Evolutionary conservation across 208 protist species (phyloP).

Genomic region (Crithidia bombi): DNA sequence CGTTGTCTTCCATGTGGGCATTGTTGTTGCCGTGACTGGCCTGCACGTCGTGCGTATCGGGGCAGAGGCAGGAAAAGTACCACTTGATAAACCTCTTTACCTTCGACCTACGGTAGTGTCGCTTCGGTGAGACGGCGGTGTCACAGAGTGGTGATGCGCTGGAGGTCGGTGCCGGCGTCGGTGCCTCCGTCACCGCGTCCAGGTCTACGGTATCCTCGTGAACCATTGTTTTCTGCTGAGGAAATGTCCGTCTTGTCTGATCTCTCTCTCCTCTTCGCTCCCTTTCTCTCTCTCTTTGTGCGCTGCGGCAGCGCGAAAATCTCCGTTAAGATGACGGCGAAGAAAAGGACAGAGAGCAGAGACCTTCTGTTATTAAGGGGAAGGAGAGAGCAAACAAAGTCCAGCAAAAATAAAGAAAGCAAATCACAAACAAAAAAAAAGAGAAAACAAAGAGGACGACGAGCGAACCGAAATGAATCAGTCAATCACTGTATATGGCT

Average conservation of each 20-base stretch:
- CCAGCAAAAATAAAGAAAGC: neutral
- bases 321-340: neutral
- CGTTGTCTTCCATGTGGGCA: neutral
- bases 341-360: neutral
- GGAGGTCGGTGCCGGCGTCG: neutral
- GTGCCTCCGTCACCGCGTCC: slow-evolving; percentile 7
- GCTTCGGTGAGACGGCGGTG: neutral
- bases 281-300: too few species aligned
- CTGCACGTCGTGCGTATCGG: slow-evolving; percentile 20
- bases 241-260: too few species aligned
- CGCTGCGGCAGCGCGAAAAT: too few species aligned
- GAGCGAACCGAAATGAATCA: too few species aligned
- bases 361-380: neutral
- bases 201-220: slow-evolving; percentile 3
- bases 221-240: neutral
- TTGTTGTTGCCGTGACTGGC: neutral
- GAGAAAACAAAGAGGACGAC: slow-evolving; percentile 4
- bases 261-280: too few species aligned
- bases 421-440: slow-evolving; percentile 20
- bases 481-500: too few species aligned
- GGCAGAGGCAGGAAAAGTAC: slow-evolving; percentile 49
- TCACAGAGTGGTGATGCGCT: neutral
- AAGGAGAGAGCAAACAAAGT: neutral
- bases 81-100: slow-evolving; percentile 25
- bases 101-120: slow-evolving; percentile 5